These are phyloP conservation scores for Metarhizium brunneum DNA, from an alignment of 2,329 filamentous ascomycete species.

Conservation along the genomic window DNA sequence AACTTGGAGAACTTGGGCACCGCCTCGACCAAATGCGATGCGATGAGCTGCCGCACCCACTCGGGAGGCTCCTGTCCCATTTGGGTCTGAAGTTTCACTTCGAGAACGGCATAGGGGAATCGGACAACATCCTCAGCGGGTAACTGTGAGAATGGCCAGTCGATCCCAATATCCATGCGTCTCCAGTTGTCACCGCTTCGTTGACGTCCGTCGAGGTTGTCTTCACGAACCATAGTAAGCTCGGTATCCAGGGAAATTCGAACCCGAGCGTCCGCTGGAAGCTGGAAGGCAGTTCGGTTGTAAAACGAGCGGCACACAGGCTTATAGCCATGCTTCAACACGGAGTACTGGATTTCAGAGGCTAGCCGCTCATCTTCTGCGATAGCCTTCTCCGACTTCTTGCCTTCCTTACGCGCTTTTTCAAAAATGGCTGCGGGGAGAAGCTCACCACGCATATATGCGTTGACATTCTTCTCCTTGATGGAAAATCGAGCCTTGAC, in stretches of 20 bases:
- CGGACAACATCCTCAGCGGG: conserved; percentile 76
- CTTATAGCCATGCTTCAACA: conserved; percentile 75
- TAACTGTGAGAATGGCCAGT: conserved; percentile 86
- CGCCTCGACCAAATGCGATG: conserved; percentile 94
- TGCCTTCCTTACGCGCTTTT: conserved; percentile 89
- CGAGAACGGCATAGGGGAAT: conserved; percentile 92
- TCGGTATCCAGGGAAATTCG: conserved; percentile 96
- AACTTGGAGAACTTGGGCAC: conserved; percentile 99
- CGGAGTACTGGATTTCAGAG: conserved; percentile 85
- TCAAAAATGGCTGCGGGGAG: conserved; percentile 88
- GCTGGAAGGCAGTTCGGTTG: conserved; percentile 94
- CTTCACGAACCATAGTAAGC: conserved; percentile 87
- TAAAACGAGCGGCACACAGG: conserved; percentile 96
- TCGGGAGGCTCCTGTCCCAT: conserved; percentile 89
- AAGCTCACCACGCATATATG: conserved; percentile 75
- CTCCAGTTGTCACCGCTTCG: conserved; percentile 87
- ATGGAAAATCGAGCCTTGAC: conserved; percentile 93
- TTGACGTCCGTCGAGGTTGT: conserved; percentile 74
- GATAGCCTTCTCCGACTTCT: conserved; percentile 87
- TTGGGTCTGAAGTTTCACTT: conserved; percentile 97
- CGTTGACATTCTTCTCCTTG: conserved; percentile 96
- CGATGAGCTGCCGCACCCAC: conserved; percentile 89
- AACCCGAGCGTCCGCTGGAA: conserved; percentile 90
- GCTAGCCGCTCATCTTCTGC: conserved; percentile 84
- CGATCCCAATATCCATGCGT: conserved; percentile 93